Base-by-base conservation (phyloP, 768 basidiomycete species). In the Serendipita sp. region DNA sequence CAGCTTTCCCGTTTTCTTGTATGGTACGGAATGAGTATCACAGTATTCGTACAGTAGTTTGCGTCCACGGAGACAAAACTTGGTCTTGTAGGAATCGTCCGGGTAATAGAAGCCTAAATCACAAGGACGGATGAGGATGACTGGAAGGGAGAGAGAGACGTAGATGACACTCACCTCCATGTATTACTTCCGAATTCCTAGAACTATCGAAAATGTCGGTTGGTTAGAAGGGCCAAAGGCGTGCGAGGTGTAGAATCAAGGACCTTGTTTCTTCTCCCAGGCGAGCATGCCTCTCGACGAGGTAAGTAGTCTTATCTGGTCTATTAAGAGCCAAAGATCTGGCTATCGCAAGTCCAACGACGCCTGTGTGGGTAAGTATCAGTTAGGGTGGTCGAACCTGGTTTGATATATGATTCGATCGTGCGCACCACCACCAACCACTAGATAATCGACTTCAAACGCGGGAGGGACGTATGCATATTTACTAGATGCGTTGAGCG, bases 111-210 rank as follows among this genome's bases (percentile, higher is more conserved):
- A 76, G 30, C 90, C 90, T 91, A 41, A 41, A 41, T 4, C 38
- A 68, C 15, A 44, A 18, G n/a, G 28, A 13, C 3, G 44, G 11
- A 65, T 62, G 28, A 52, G 60, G 18, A 44, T 15, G 10, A 18
- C 35, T 38, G 11, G n/a, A 32, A 56, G 4, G 45, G 64, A 63
- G 44, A 38, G 10, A 15, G 63, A 32, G 44, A 44, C 2, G 23
- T 30, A 64, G 67, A n/a, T n/a, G n/a, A n/a, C n/a, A n/a, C 71
- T 47, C 70, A 84, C 89, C 92, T 67, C 89, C 86, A 76, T 97
- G 94, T 32, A 97, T 88, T 30, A 98, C 93, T 71, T 96, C 94
- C 0, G 91, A 94, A 72, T 95, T 96, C 15, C 94, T 83, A 45
- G 90, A 92, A 72, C 92, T 93, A 23, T 36, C 30, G 44, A 45